Percentiles rank a stretch among this genome's conserved stretches.
These are phyloP conservation scores for Tritrichomonas foetus DNA, from an alignment of 208 protist species.

Conservation along the genomic window DNA sequence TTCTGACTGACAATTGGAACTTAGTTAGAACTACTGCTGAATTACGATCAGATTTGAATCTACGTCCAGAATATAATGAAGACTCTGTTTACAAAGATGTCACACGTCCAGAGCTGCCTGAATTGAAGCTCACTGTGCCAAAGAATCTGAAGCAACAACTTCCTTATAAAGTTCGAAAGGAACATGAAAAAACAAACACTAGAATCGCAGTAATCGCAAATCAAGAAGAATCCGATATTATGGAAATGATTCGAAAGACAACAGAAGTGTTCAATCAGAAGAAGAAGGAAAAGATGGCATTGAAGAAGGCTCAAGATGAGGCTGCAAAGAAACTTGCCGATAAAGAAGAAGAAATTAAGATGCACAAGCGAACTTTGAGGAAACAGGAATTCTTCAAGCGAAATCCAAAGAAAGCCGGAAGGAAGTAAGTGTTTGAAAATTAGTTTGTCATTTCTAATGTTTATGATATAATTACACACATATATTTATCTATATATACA, in stretches of 20 bases:
- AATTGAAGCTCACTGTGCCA: neutral
- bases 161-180: neutral
- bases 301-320: no score
- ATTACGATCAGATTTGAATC: slow-evolving; percentile 29
- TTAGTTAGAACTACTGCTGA: neutral
- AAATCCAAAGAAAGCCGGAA: neutral
- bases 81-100: slow-evolving; percentile 34
- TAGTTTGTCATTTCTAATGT: no score
- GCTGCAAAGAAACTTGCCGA: neutral
- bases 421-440: no score
- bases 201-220: neutral
- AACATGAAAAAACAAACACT: neutral
- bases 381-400: slow-evolving; percentile 18
- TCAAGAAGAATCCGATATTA: neutral
- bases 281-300: neutral
- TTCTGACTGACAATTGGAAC: slow-evolving; percentile 53
- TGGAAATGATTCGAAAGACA: neutral
- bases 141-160: neutral
- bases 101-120: neutral
- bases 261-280: neutral
- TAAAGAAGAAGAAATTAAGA: neutral
- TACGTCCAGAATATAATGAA: slow-evolving; percentile 34
- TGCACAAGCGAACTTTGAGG: neutral
- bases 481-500: no score
- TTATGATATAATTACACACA: no score